Evolutionary conservation across 2,329 filamentous ascomycete genomes (phyloP).

Genomic region (Verticillium tricorpus): DNA sequence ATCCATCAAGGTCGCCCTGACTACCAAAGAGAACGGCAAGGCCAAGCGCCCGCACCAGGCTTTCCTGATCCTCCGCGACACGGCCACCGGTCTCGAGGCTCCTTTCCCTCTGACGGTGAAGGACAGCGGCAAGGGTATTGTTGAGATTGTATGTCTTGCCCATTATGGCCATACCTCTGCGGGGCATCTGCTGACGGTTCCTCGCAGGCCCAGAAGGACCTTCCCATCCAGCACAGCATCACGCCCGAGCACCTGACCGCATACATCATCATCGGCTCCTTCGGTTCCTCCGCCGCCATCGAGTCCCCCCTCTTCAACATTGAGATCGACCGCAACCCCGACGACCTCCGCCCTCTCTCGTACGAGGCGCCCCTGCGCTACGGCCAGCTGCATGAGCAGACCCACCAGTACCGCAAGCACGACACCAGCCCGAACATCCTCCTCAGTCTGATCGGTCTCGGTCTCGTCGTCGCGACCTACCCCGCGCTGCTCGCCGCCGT

Average conservation of each 20-base stretch:
- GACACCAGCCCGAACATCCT: constrained; percentile 75
- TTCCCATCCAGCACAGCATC: constrained; percentile 76
- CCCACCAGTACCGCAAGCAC: constrained; percentile 83
- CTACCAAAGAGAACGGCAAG: constrained; percentile 72
- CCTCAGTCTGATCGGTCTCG: constrained; percentile 72
- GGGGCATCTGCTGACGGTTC: constrained; percentile 20
- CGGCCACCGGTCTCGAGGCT: constrained; percentile 66
- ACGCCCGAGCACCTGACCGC: constrained; percentile 66
- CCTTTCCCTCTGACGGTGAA: constrained; percentile 82
- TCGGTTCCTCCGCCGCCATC: constrained; percentile 68
- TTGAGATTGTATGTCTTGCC: constrained; percentile 68
- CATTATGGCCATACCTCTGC: neutral
- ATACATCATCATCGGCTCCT: constrained; percentile 81
- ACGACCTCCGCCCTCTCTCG: constrained; percentile 47
- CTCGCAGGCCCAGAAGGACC: constrained; percentile 75
- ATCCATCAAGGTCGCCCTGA: constrained; percentile 76
- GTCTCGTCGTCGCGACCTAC: constrained; percentile 67
- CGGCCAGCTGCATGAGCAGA: constrained; percentile 76
- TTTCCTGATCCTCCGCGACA: constrained; percentile 78
- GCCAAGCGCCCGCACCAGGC: constrained; percentile 89
- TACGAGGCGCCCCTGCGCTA: constrained; percentile 74
- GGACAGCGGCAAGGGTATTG: constrained; percentile 78
- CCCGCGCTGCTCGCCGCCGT: constrained; percentile 69
- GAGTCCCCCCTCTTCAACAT: constrained; percentile 67
- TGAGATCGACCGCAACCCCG: constrained; percentile 58